A percentile compares a stretch with the other conserved stretches of the same genome.
Conservation (phyloP, 768 basidiomycete genomes). For the Melanogaster broomeanus region DNA sequence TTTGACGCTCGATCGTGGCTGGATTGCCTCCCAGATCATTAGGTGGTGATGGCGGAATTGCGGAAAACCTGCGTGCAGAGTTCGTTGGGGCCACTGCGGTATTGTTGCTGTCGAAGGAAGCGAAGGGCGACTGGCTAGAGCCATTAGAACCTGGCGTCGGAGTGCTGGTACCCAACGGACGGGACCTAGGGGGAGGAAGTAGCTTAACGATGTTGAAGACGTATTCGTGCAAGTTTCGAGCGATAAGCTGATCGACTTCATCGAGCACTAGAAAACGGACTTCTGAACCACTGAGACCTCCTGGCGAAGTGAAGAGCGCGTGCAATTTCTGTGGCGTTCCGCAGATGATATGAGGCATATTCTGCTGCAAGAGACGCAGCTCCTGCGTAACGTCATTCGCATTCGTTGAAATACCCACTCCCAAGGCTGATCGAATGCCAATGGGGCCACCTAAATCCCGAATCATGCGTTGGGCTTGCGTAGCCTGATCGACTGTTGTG, state of each 20-base stretch:
- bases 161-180: conserved; percentile 42
- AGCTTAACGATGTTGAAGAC: conserved; percentile 93
- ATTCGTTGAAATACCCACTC: conserved; percentile 74
- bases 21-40: conserved; percentile 38
- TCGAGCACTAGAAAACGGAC: conserved; percentile 94
- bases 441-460: conserved; percentile 92
- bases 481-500: conserved; percentile 98
- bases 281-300: conserved; percentile 78
- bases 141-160: conserved; percentile 34
- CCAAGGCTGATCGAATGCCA: conserved; percentile 87
- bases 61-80: conserved; percentile 60
- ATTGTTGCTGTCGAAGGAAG: conserved; percentile 47
- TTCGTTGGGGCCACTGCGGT: conserved; percentile 35
- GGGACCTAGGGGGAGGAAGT: conserved; percentile 84
- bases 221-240: conserved; percentile 93
- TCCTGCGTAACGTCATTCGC: conserved; percentile 70
- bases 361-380: conserved; percentile 82
- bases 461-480: conserved; percentile 94
- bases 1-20: conserved; percentile 72
- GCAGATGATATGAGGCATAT: conserved; percentile 92
- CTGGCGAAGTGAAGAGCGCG: conserved; percentile 81
- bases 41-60: conserved; percentile 49
- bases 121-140: conserved; percentile 44
- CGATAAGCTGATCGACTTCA: conserved; percentile 97
- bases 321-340: conserved; percentile 97